Conservation (phyloP, 2,329 filamentous ascomycete species). For the Blastomyces parvus region DNA sequence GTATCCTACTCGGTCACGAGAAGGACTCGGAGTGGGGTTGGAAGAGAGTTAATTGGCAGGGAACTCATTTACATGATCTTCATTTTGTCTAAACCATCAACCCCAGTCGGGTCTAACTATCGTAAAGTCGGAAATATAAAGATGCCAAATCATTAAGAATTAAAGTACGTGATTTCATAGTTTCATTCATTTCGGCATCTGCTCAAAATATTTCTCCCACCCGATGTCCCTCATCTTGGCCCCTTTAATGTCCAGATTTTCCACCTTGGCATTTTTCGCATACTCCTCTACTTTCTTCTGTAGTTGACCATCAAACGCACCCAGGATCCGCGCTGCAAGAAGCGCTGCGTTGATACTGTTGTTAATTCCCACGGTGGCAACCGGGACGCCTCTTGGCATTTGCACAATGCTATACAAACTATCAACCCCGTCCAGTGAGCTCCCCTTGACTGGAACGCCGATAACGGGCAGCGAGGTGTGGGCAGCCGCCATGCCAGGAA, state of each 20-base stretch:
- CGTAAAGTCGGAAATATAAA: background rate
- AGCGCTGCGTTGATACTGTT: slow-evolving; percentile 70
- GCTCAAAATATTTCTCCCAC: slow-evolving; percentile 37
- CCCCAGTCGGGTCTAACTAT: background rate
- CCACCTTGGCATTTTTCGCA: slow-evolving; percentile 32
- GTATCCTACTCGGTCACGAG: background rate
- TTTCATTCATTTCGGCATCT: slow-evolving; percentile 24
- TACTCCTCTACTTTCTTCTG: slow-evolving; percentile 37
- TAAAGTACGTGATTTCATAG: background rate
- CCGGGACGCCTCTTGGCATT: slow-evolving; percentile 62
- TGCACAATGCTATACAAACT: slow-evolving; percentile 64
- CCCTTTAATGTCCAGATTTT: slow-evolving; percentile 37
- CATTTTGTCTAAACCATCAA: background rate
- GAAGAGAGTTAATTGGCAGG: too few species aligned
- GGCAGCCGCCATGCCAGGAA: slow-evolving; percentile 66
- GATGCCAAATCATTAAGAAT: background rate
- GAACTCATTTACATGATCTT: background rate
- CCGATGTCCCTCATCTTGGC: slow-evolving; percentile 35
- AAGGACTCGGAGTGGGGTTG: background rate
- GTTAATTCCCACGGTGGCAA: slow-evolving; percentile 69
- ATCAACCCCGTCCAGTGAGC: slow-evolving; percentile 61
- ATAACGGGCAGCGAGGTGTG: slow-evolving; percentile 66
- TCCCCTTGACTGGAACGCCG: slow-evolving; percentile 67
- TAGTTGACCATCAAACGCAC: slow-evolving; percentile 37
- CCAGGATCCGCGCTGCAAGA: slow-evolving; percentile 60